Conservation (phyloP, 768 basidiomycete genomes). For the Pulveroboletus frians region DNA sequence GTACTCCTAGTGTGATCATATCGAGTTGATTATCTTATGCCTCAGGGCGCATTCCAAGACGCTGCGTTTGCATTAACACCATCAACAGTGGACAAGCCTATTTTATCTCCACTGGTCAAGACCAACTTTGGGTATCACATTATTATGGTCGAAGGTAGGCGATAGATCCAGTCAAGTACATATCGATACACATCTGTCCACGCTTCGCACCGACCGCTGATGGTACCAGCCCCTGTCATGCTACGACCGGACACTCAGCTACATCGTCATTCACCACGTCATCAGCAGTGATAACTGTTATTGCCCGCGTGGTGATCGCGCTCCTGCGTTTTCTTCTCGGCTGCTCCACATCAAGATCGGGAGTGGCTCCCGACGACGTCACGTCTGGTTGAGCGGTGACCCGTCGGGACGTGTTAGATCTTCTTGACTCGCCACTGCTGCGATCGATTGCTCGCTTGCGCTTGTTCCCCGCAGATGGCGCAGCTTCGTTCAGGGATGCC, state of each 20-base stretch:
- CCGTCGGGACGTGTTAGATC: conserved; percentile 35
- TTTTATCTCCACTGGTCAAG: conserved; percentile 68
- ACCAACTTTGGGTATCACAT: conserved; percentile 84
- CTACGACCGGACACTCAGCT: conserved; percentile 24
- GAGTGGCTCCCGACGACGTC: conserved; percentile 44
- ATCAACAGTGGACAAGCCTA: conserved; percentile 76
- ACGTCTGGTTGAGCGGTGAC: conserved; percentile 42
- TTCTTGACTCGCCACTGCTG: conserved; percentile 32
- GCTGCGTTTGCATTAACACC: conserved; percentile 80
- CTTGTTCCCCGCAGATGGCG: conserved; percentile 32
- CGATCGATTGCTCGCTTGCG: conserved; percentile 36
- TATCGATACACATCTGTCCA: conserved; percentile 17
- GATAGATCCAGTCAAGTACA: conserved; percentile 32
- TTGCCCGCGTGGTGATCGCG: conserved; percentile 25
- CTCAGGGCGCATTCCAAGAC: conserved; percentile 72
- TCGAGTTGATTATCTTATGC: conserved; percentile 1
- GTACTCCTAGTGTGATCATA: neutral
- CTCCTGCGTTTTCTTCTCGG: conserved; percentile 39
- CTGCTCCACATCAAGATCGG: conserved; percentile 66
- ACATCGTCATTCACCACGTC: conserved; percentile 32
- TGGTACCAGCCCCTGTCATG: conserved; percentile 8
- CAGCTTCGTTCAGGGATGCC: conserved; percentile 17
- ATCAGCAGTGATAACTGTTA: conserved; percentile 27
- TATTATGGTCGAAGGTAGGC: conserved; percentile 86
- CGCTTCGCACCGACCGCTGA: neutral